phyloP scores from a whole-genome alignment of 345 rosid species.

The Acer yangbiense region DNA sequence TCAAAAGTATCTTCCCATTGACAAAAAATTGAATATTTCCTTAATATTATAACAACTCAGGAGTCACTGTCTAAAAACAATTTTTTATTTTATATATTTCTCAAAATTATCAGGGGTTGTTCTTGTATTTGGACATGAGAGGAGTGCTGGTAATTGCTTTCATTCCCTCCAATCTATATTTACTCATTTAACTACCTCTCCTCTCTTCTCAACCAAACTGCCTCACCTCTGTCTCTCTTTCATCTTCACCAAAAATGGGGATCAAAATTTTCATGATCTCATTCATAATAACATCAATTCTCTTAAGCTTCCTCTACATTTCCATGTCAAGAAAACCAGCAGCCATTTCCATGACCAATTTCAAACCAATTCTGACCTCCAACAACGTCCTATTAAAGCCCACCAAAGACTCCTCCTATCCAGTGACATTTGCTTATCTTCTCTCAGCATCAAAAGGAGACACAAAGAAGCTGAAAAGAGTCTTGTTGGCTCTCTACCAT shows the following conservation, averaged over 20 bases:
- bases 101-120: background rate
- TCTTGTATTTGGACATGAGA: background rate
- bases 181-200: slow-evolving; percentile 17
- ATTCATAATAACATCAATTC: slow-evolving; percentile 52
- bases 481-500: slow-evolving; percentile 70
- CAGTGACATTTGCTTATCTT: slow-evolving; percentile 73
- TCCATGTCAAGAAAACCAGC: slow-evolving; percentile 43
- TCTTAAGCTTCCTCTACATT: slow-evolving; percentile 50
- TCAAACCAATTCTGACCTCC: slow-evolving; percentile 43
- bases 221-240: background rate
- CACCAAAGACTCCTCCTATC: slow-evolving; percentile 51
- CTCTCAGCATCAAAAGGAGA: slow-evolving; percentile 88
- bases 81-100: too few species aligned
- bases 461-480: slow-evolving; percentile 51
- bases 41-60: too few species aligned
- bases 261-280: slow-evolving; percentile 55
- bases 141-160: background rate
- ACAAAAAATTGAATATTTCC: too few species aligned
- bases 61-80: too few species aligned
- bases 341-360: slow-evolving; percentile 36
- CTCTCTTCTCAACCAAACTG: background rate
- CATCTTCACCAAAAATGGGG: slow-evolving; percentile 39
- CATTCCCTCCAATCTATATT: background rate
- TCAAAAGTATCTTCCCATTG: background rate
- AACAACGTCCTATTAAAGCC: slow-evolving; percentile 27